These are phyloP conservation scores for Phytopythium litorale DNA, from an alignment of 352 stramenopile species.

Conservation along the genomic window DNA sequence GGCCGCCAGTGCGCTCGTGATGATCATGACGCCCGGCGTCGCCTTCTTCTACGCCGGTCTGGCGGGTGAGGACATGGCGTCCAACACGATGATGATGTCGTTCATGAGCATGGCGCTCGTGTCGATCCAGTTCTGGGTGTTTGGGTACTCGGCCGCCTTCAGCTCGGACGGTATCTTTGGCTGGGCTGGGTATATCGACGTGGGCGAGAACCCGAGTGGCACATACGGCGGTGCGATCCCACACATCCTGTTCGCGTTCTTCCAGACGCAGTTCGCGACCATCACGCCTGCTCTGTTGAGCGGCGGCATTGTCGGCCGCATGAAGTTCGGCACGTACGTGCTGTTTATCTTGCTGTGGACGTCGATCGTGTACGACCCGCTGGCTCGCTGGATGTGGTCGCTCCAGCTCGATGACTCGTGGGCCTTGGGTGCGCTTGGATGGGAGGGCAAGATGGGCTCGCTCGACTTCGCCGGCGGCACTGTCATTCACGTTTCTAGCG, in stretches of 20 bases:
- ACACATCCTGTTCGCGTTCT: slow-evolving; percentile 68
- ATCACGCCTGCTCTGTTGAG: slow-evolving; percentile 75
- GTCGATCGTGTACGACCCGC: slow-evolving; percentile 77
- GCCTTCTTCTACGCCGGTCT: slow-evolving; percentile 38
- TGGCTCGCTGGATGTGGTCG: slow-evolving; percentile 85
- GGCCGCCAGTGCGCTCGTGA: slow-evolving; percentile 18
- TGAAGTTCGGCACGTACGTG: slow-evolving; percentile 73
- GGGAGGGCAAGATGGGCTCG: slow-evolving; percentile 65
- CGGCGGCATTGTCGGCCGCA: slow-evolving; percentile 16
- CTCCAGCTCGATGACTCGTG: slow-evolving; percentile 57
- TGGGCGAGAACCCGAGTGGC: slow-evolving; percentile 8
- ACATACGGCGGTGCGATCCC: slow-evolving; percentile 50
- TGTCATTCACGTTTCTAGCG: slow-evolving; percentile 80
- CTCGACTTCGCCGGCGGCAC: slow-evolving; percentile 84
- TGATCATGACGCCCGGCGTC: slow-evolving; percentile 36
- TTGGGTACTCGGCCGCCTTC: slow-evolving; percentile 31
- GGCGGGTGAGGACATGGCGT: slow-evolving; percentile 20
- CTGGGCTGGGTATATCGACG: slow-evolving; percentile 15
- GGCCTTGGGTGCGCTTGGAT: slow-evolving; percentile 36
- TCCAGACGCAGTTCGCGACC: slow-evolving; percentile 78
- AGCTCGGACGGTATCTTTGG: slow-evolving; percentile 13
- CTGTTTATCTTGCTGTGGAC: slow-evolving; percentile 84
- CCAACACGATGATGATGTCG: slow-evolving; percentile 29
- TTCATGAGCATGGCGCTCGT: slow-evolving; percentile 29
- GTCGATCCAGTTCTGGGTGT: slow-evolving; percentile 25